Percentiles rank a stretch among this genome's conserved stretches.
phyloP scores from a whole-genome alignment of 345 rosid species.

The Anacardium occidentale region DNA sequence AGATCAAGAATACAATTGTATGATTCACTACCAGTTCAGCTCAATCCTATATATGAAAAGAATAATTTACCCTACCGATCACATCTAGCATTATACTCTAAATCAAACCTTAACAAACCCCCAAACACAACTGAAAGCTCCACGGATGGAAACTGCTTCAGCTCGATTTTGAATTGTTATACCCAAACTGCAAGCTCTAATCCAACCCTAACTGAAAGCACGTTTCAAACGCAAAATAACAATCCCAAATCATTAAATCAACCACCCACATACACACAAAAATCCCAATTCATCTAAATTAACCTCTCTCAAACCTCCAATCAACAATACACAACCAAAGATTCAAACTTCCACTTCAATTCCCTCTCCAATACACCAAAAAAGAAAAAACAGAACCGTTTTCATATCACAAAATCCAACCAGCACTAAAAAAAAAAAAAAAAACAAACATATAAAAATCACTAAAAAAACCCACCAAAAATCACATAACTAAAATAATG shows the following conservation, averaged over 20 bases:
- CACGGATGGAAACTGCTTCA: no score
- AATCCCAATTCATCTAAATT: not conserved
- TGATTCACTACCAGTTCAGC: not conserved
- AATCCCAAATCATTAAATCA: not conserved
- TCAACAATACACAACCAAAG: not conserved
- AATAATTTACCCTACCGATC: not conserved
- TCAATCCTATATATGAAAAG: not conserved
- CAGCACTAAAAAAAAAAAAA: no score
- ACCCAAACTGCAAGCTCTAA: no score
- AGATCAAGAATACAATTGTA: not conserved
- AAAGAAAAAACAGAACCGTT: no score
- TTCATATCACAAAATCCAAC: not conserved
- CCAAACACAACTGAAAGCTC: not conserved
- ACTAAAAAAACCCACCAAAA: slow-evolving; percentile 17
- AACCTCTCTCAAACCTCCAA: not conserved
- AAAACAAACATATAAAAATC: no score
- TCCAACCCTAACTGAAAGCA: no score
- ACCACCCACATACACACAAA: not conserved
- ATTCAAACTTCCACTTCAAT: not conserved
- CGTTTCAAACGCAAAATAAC: not conserved
- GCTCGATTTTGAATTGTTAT: no score
- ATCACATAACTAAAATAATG: not conserved
- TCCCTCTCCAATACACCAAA: not conserved
- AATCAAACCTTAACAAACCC: not conserved
- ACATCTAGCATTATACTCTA: not conserved